Conservation (phyloP, 2,329 filamentous ascomycete species). For the Aschersonia sp. region DNA sequence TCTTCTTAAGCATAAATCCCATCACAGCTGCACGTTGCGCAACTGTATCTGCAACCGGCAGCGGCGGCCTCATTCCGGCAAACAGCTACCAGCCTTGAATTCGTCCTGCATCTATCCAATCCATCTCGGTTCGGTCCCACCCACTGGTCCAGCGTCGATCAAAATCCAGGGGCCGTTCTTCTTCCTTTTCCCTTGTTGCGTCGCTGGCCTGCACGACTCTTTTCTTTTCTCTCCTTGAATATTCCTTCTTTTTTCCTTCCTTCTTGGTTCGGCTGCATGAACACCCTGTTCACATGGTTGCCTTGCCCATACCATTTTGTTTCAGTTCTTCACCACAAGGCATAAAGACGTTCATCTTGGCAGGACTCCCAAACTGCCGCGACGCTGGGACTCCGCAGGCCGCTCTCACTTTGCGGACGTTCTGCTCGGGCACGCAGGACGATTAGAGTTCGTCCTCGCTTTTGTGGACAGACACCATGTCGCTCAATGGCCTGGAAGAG, state of each 20-base stretch:
- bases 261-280: not conserved
- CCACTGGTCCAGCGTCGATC: not conserved
- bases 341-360: not conserved
- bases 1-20: not conserved
- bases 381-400: not conserved
- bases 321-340: not conserved
- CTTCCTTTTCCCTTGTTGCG: not conserved
- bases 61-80: not conserved
- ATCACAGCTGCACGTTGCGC: not conserved
- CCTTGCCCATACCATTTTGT: not conserved
- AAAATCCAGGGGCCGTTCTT: not conserved
- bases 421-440: not conserved
- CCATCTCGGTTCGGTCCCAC: not conserved
- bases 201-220: not conserved
- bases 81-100: not conserved
- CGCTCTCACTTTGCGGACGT: not conserved
- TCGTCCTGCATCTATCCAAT: too few relatives aligned
- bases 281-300: not conserved
- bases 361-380: not conserved
- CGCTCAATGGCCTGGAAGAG: conserved; percentile 86
- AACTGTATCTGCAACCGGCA: not conserved
- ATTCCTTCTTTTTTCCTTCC: not conserved
- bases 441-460: too few relatives aligned
- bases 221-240: not conserved
- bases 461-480: conserved; percentile 44